Evolutionary conservation across 257 asterid genomes (phyloP).

Genomic region (Perilla frutescens): DNA sequence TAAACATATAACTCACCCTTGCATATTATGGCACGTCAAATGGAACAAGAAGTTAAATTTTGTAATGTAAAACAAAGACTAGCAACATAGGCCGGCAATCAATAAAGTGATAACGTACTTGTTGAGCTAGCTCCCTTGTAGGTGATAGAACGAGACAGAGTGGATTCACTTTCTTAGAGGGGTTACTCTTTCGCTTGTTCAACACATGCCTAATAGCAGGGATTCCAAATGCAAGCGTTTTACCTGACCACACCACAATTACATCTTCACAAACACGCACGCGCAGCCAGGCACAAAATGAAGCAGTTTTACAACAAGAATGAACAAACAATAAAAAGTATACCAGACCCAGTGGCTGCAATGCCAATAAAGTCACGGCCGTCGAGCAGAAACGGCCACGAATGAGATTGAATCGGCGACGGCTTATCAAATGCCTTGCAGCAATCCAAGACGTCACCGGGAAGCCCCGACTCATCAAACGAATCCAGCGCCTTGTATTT

Average conservation of each 20-base stretch:
- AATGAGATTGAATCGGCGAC: slow-evolving; percentile 90
- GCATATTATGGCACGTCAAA: slow-evolving; percentile 3
- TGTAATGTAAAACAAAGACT: not conserved
- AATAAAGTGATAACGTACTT: slow-evolving; percentile 56
- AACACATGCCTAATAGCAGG: slow-evolving; percentile 88
- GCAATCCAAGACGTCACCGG: slow-evolving; percentile 69
- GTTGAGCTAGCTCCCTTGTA: slow-evolving; percentile 97
- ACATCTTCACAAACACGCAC: not conserved
- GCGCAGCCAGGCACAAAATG: not conserved
- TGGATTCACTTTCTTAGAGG: slow-evolving; percentile 63
- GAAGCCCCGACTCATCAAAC: slow-evolving; percentile 72
- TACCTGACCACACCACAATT: slow-evolving; percentile 58
- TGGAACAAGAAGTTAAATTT: not conserved
- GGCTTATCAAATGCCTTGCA: slow-evolving; percentile 88
- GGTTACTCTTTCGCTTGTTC: slow-evolving; percentile 54
- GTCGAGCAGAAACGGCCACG: slow-evolving; percentile 94
- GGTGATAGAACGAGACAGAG: slow-evolving; percentile 89
- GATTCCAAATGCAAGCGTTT: slow-evolving; percentile 92
- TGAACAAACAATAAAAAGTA: not conserved
- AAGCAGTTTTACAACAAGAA: not conserved
- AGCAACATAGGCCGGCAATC: not conserved
- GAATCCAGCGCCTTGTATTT: slow-evolving; percentile 69
- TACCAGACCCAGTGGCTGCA: slow-evolving; percentile 97
- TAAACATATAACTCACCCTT: not conserved
- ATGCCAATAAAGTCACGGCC: slow-evolving; percentile 97